Evolutionary conservation across 208 protist genomes (phyloP).

Genomic region (Leishmania braziliensis): DNA sequence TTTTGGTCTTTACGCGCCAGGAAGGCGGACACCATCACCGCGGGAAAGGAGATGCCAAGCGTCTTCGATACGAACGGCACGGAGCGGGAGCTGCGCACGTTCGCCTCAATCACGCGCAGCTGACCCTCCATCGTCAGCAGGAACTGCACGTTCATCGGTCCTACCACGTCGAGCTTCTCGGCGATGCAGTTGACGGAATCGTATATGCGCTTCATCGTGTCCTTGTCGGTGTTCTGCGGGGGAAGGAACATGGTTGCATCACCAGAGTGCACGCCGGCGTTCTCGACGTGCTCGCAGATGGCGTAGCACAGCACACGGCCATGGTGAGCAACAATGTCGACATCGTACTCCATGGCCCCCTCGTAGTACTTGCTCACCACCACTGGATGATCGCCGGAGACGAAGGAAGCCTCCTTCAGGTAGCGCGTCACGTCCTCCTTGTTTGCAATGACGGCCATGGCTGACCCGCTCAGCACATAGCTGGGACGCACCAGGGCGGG

Average conservation of each 20-base stretch:
- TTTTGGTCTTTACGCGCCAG: slow-evolving; percentile 69
- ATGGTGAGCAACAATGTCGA: slow-evolving; percentile 98
- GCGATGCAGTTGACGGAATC: slow-evolving; percentile 89
- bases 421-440: slow-evolving; percentile 93
- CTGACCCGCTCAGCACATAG: slow-evolving; percentile 97
- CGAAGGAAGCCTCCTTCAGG: slow-evolving; percentile 90
- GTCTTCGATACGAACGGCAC: slow-evolving; percentile 99
- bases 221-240: slow-evolving; percentile 85
- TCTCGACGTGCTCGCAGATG: slow-evolving; percentile 99
- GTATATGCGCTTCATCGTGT: slow-evolving; percentile 84
- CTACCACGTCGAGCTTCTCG: slow-evolving; percentile 91
- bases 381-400: slow-evolving; percentile 93
- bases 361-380: slow-evolving; percentile 98
- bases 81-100: slow-evolving; percentile 96
- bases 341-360: slow-evolving; percentile 97
- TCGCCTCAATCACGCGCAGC: slow-evolving; percentile 97
- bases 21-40: slow-evolving; percentile 86
- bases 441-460: slow-evolving; percentile 96
- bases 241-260: slow-evolving; percentile 97
- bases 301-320: slow-evolving; percentile 96
- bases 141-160: slow-evolving; percentile 99
- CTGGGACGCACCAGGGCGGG: slow-evolving; percentile 96
- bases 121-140: slow-evolving; percentile 96
- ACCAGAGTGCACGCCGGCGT: slow-evolving; percentile 98
- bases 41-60: slow-evolving; percentile 94